Percentiles rank a stretch among this genome's conserved stretches.
These are phyloP conservation scores for Stylosanthes scabra DNA, from an alignment of 331 rosid species.

Conservation along the genomic window DNA sequence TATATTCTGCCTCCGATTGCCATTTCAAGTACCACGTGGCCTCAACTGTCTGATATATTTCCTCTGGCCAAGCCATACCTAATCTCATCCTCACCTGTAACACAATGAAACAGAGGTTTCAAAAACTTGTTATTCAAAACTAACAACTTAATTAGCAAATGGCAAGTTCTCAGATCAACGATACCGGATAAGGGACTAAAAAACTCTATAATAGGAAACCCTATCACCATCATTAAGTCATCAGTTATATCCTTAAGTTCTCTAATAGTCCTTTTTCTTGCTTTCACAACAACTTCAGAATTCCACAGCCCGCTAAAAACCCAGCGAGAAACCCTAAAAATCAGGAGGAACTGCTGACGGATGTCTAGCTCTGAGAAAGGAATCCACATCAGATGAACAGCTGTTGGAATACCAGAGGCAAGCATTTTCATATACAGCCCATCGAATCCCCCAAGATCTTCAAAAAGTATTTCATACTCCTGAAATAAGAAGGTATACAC, in stretches of 20 bases:
- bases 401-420: constrained; percentile 82
- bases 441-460: constrained; percentile 94
- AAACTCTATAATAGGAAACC: constrained; percentile 75
- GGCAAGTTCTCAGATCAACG: constrained; percentile 38
- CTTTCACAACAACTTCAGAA: constrained; percentile 42
- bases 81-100: constrained; percentile 69
- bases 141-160: constrained; percentile 33
- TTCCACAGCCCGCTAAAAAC: constrained; percentile 69
- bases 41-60: constrained; percentile 65
- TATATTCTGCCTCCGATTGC: constrained; percentile 87
- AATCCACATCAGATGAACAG: constrained; percentile 89
- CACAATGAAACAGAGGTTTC: constrained; percentile 39
- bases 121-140: constrained; percentile 23
- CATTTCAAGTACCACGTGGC: constrained; percentile 89
- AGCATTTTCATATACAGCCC: constrained; percentile 91
- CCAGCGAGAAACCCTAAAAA: constrained; percentile 55
- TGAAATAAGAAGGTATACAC: constrained; percentile 48
- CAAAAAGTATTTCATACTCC: constrained; percentile 80
- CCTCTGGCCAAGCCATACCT: constrained; percentile 99
- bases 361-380: constrained; percentile 84
- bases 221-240: constrained; percentile 76
- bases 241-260: constrained; percentile 55
- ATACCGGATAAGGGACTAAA: constrained; percentile 80
- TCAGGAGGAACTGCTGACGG: constrained; percentile 67
- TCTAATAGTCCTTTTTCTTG: constrained; percentile 59